A percentile compares a stretch with the other conserved stretches of the same genome.
Evolutionary conservation across 495 filamentous ascomycete genomes (phyloP).

Genomic region (Neurospora africana): DNA sequence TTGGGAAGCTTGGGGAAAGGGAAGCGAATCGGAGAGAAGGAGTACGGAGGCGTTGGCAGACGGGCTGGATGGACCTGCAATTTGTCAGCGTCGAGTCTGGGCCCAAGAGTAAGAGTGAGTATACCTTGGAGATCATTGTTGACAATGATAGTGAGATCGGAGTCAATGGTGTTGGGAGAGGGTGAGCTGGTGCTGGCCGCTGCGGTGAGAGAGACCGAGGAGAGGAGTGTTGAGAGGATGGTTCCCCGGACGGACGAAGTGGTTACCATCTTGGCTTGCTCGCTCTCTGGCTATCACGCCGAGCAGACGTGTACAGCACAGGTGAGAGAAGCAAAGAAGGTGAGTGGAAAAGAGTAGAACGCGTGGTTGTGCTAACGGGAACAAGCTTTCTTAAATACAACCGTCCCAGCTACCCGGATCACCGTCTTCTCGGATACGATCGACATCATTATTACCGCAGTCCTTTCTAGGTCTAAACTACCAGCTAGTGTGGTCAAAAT

Average conservation of each 20-base stretch:
- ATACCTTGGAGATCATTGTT: conserved; percentile 35
- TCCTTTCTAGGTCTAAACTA: background rate
- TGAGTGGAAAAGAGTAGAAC: background rate
- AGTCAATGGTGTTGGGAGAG: conserved; percentile 26
- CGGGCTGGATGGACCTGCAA: conserved; percentile 25
- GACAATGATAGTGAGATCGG: conserved; percentile 27
- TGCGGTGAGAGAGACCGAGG: conserved; percentile 10
- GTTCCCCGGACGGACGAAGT: background rate
- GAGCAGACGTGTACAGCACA: background rate
- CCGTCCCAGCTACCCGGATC: background rate
- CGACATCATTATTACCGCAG: background rate
- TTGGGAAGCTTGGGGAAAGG: conserved; percentile 3
- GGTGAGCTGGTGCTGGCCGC: conserved; percentile 8
- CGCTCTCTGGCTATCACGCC: too few relatives aligned
- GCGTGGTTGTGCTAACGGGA: background rate
- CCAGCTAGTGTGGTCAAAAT: background rate
- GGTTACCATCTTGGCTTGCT: background rate
- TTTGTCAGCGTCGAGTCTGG: background rate
- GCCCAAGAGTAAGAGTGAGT: background rate
- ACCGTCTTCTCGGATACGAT: background rate
- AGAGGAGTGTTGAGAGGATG: background rate
- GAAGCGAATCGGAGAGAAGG: conserved; percentile 25
- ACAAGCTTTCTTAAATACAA: background rate
- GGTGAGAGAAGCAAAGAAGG: background rate
- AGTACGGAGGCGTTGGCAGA: conserved; percentile 29